phyloP scores from a whole-genome alignment of 2,329 filamentous ascomycete genomes.

The Tolypocladium ovalisporum region DNA sequence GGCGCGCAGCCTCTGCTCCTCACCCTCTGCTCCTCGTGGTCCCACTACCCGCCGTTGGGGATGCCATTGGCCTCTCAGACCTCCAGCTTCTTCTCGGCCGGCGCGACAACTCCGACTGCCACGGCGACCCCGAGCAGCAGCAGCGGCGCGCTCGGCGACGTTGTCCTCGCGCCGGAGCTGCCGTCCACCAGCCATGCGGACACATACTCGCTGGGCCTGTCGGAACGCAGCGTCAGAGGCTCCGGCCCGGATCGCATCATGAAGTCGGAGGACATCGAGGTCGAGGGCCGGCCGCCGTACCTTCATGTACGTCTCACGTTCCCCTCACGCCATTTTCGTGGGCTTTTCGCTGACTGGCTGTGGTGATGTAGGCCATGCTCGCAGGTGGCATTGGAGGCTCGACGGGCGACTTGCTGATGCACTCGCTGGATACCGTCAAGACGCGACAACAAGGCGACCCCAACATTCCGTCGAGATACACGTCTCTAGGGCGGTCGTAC shows the following conservation, averaged over 20 bases:
- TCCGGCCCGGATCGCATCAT: conserved; percentile 18
- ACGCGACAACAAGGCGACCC: conserved; percentile 96
- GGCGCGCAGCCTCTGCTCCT: neutral
- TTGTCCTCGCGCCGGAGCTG: conserved; percentile 1
- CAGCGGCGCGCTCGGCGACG: conserved; percentile 2
- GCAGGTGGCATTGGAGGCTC: conserved; percentile 88
- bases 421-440: conserved; percentile 97
- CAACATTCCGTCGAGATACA: conserved; percentile 84
- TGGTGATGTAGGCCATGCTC: conserved; percentile 65
- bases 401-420: conserved; percentile 95
- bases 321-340: neutral
- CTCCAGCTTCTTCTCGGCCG: conserved; percentile 1
- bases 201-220: conserved; percentile 13
- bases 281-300: conserved; percentile 32
- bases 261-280: conserved; percentile 26
- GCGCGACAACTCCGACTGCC: conserved; percentile 5
- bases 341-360: neutral
- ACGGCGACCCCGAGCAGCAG: conserved; percentile 3
- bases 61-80: conserved; percentile 6
- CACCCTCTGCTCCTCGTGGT: neutral
- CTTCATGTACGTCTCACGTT: conserved; percentile 23
- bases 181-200: conserved; percentile 21
- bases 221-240: conserved; percentile 14
- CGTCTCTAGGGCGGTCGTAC: conserved; percentile 82
- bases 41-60: neutral